Conservation (phyloP, 371 early-diverging fungal species). For the Mucor piriformis region DNA sequence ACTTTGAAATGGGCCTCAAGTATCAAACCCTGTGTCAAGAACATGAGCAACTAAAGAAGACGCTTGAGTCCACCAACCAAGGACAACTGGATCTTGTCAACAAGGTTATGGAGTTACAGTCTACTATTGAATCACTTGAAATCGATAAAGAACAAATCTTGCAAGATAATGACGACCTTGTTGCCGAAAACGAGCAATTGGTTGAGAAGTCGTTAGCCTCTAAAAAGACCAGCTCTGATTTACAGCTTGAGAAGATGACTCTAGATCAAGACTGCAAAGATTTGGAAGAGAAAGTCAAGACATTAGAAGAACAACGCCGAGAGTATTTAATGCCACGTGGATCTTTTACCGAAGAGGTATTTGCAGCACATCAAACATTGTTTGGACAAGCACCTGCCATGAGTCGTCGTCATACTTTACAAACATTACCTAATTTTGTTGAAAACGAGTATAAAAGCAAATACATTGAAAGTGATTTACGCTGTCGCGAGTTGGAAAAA, state of each 20-base stretch:
- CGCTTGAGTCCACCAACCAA: constrained; percentile 27
- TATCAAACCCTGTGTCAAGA: constrained; percentile 46
- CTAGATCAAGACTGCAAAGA: constrained; percentile 32
- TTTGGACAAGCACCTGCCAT: constrained; percentile 24
- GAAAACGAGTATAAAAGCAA: constrained; percentile 38
- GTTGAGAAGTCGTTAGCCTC: constrained; percentile 29
- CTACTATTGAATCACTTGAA: constrained; percentile 23
- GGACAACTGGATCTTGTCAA: constrained; percentile 29
- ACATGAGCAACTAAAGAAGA: constrained; percentile 32
- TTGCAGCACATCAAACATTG: constrained; percentile 46
- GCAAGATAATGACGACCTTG: constrained; percentile 28
- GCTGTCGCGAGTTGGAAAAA: constrained; percentile 54
- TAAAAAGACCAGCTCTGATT: constrained; percentile 40
- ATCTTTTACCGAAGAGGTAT: constrained; percentile 48
- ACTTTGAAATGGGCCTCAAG: constrained; percentile 48
- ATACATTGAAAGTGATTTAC: constrained; percentile 49
- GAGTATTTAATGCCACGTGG: constrained; percentile 50
- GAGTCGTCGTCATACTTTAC: constrained; percentile 29
- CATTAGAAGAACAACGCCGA: constrained; percentile 44
- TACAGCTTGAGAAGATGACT: constrained; percentile 43
- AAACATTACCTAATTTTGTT: not conserved
- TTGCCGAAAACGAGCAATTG: constrained; percentile 29
- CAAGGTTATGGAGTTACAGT: constrained; percentile 37
- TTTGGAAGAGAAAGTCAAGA: constrained; percentile 26
- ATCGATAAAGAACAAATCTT: constrained; percentile 38